Conservation (phyloP, 345 rosid species). For the Salix exigua region DNA sequence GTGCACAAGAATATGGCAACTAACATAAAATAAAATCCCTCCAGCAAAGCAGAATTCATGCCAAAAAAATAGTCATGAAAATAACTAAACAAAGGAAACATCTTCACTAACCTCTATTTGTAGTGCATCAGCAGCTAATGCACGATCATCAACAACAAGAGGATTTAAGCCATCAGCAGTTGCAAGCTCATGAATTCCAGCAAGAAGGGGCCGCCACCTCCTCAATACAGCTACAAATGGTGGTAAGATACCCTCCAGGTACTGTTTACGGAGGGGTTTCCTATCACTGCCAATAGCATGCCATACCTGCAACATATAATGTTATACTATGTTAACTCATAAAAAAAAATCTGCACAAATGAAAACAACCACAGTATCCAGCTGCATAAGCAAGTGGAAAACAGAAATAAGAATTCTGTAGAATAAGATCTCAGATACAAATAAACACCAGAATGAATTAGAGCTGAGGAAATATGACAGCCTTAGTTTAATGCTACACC, state of each 20-base stretch:
- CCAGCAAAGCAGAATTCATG: not conserved
- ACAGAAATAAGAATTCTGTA: not conserved
- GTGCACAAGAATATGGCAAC: not conserved
- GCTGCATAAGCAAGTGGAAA: slow-evolving; percentile 9
- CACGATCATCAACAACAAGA: slow-evolving; percentile 87
- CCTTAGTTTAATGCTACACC: not conserved
- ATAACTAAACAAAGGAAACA: not conserved
- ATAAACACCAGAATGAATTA: slow-evolving; percentile 11
- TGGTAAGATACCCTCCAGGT: slow-evolving; percentile 89
- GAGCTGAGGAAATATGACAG: slow-evolving; percentile 13
- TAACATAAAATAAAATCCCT: not conserved
- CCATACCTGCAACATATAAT: slow-evolving; percentile 68
- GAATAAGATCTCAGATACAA: slow-evolving; percentile 13
- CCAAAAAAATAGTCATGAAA: not conserved
- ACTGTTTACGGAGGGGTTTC: slow-evolving; percentile 83
- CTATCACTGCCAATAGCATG: slow-evolving; percentile 87
- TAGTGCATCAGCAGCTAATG: slow-evolving; percentile 88
- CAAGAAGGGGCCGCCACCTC: slow-evolving; percentile 97
- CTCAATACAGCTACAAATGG: slow-evolving; percentile 96
- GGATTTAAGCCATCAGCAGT: slow-evolving; percentile 97
- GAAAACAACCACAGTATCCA: slow-evolving; percentile 12
- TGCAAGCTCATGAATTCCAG: slow-evolving; percentile 97
- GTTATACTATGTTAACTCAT: slow-evolving; percentile 10
- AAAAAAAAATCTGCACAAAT: slow-evolving; percentile 9
- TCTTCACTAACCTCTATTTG: slow-evolving; percentile 70